These are phyloP conservation scores for Phylloporus scabripes DNA, from an alignment of 768 basidiomycete species.

Conservation along the genomic window DNA sequence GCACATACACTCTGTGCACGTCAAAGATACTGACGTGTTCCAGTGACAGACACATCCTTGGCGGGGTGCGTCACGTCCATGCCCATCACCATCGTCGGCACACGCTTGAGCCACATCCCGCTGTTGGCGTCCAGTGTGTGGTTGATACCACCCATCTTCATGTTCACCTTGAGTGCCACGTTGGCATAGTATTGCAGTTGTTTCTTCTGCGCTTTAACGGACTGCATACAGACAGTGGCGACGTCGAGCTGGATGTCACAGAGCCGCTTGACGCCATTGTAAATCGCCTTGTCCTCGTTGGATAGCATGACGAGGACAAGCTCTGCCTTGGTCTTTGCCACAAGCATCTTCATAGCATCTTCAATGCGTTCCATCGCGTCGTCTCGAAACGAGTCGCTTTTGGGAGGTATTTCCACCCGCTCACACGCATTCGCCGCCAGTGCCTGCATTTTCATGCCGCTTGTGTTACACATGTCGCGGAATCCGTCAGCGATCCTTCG, in stretches of 20 bases:
- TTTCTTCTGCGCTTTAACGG: conserved; percentile 59
- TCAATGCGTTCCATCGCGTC: conserved; percentile 37
- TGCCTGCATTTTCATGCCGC: conserved; percentile 51
- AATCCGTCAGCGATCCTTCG: conserved; percentile 44
- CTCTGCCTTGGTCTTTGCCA: conserved; percentile 1
- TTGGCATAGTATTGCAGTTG: conserved; percentile 50
- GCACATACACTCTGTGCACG: neutral
- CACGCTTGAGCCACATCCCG: conserved; percentile 35
- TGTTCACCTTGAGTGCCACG: conserved; percentile 51
- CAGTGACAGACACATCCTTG: conserved; percentile 52
- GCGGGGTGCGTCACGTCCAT: conserved; percentile 69
- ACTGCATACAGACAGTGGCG: conserved; percentile 67
- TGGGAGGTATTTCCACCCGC: conserved; percentile 42
- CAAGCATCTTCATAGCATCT: neutral
- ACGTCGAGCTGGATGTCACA: conserved; percentile 46
- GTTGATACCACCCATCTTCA: conserved; percentile 52
- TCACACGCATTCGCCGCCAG: conserved; percentile 26
- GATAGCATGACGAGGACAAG: conserved; percentile 44
- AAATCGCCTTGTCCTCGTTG: conserved; percentile 42
- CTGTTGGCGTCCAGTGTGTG: conserved; percentile 39
- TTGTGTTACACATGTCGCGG: conserved; percentile 51
- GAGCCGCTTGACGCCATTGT: conserved; percentile 46
- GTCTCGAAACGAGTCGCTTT: conserved; percentile 43
- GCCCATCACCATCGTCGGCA: conserved; percentile 50
- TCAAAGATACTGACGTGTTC: conserved; percentile 31